Evolutionary conservation across 257 asterid genomes (phyloP), one percentile per base, ranked within the genome.

Genomic region (Lithospermum erythrorhizon): DNA sequence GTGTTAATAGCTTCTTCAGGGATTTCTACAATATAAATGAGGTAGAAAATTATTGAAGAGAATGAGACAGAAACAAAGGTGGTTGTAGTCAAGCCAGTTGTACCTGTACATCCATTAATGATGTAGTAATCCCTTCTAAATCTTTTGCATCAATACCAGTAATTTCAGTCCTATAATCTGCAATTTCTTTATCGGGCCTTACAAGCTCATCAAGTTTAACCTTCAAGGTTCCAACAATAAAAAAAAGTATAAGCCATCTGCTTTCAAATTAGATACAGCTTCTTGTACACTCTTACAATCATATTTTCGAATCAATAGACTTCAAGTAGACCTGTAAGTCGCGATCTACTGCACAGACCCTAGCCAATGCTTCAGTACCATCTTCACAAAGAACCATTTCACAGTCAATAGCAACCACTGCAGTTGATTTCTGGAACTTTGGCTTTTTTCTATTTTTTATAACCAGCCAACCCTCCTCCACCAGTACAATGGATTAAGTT

Each of bases 381-480:
- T 93, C 97, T 73, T 85, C 77, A 71, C 97, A 93, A 23, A 81
- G 95, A 67, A 85, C 99, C 97, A 89, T 93, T 80, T 93, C 99
- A 75, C 99, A 93, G 70, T 93, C 99, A 48, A 93, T 72, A 57
- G 95, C 96, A 74, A 93, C 58, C 76, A 93, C 72, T 30, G 64
- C 55, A 18, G 78, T 70, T 22, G 87, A 76, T 61, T 68, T 74
- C 75, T 58, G 19, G 37, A 61, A 67, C 72, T 82, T 82, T 10
- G 79, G 54, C 76, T 84, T 86, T 73, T 80, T 85, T 57, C 65
- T 67, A 55, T 71, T 58, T 69, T 76, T 84, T 58, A 70, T 68
- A 61, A 77, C 73, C 66, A 83, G 18, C 99, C 99, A 93, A 27
- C 68, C 96, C 99, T 93, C 79, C 64, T 59, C 68, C 70, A 76